Conservation (phyloP, 1,284 basidiomycete genomes). For the Grifola frondosa region DNA sequence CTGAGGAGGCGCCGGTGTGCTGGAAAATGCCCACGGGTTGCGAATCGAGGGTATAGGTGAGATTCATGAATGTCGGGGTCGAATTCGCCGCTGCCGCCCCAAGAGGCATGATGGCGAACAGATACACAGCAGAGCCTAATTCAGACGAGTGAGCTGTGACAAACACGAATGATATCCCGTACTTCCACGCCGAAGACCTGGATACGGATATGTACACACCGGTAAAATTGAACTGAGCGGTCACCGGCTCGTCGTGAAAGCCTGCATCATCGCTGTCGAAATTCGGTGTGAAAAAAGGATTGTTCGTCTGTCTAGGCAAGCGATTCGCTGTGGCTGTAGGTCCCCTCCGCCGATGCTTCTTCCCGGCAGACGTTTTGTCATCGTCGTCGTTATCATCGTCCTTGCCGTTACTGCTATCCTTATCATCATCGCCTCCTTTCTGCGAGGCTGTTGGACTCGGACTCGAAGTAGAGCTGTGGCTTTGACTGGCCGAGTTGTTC, state of each 20-base stretch:
- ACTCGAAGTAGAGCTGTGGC: too few species aligned
- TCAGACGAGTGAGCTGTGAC: constrained; percentile 9
- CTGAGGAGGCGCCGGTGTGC: constrained; percentile 28
- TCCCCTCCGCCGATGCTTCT: constrained; percentile 9
- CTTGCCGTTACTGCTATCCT: constrained; percentile 8
- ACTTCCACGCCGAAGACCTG: neutral
- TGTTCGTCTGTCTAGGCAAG: constrained; percentile 14
- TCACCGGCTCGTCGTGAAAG: constrained; percentile 40
- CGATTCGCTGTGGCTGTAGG: neutral
- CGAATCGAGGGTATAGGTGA: constrained; percentile 33
- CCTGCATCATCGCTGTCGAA: constrained; percentile 38
- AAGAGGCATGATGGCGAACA: constrained; percentile 33
- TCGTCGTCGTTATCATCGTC: constrained; percentile 6
- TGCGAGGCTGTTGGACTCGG: too few species aligned
- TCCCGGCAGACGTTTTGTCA: constrained; percentile 6
- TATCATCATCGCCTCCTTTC: constrained; percentile 18
- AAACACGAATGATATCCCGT: too few species aligned
- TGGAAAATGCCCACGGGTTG: constrained; percentile 29
- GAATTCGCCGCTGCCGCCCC: constrained; percentile 30
- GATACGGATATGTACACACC: constrained; percentile 33
- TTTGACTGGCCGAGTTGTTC: neutral
- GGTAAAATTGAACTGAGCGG: constrained; percentile 46
- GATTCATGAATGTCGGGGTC: constrained; percentile 35
- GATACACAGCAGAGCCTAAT: constrained; percentile 36
- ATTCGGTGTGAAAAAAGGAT: constrained; percentile 27